A percentile compares a stretch with the other conserved stretches of the same genome.
Conservation (phyloP, 768 basidiomycete species). For the Tulasnella sp. region DNA sequence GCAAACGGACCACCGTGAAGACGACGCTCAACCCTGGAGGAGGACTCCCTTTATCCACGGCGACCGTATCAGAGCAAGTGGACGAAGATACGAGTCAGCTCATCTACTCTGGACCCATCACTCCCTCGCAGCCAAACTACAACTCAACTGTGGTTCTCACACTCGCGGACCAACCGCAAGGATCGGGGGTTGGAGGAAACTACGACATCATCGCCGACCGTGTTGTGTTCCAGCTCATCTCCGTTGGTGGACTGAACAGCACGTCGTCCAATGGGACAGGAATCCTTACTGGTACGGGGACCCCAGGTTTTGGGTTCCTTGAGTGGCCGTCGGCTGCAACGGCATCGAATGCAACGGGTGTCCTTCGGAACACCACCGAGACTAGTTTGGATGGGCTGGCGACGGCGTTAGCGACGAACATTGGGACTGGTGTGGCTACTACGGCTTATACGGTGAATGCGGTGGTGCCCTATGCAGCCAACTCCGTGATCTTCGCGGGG, state of each 20-base stretch:
- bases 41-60: slow-evolving; percentile 51
- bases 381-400: slow-evolving; percentile 58
- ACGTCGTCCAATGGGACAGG: slow-evolving; percentile 29
- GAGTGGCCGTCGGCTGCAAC: slow-evolving; percentile 58
- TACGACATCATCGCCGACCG: slow-evolving; percentile 80
- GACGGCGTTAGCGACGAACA: slow-evolving; percentile 46
- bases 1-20: slow-evolving; percentile 64
- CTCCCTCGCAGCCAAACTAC: slow-evolving; percentile 63
- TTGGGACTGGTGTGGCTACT: slow-evolving; percentile 40
- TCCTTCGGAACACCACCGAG: slow-evolving; percentile 56
- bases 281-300: slow-evolving; percentile 26
- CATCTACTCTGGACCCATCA: slow-evolving; percentile 75
- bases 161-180: slow-evolving; percentile 53
- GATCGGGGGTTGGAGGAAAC: slow-evolving; percentile 51
- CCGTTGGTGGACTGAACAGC: slow-evolving; percentile 28
- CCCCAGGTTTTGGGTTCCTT: slow-evolving; percentile 69
- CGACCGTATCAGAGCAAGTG: slow-evolving; percentile 66
- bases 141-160: slow-evolving; percentile 65
- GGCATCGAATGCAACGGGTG: slow-evolving; percentile 47
- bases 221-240: slow-evolving; percentile 67
- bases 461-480: slow-evolving; percentile 55
- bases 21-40: slow-evolving; percentile 74
- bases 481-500: slow-evolving; percentile 64
- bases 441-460: slow-evolving; percentile 34
- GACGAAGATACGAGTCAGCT: slow-evolving; percentile 45